These are phyloP conservation scores for Serpula lacrymans DNA, from an alignment of 768 basidiomycete species.

Conservation along the genomic window DNA sequence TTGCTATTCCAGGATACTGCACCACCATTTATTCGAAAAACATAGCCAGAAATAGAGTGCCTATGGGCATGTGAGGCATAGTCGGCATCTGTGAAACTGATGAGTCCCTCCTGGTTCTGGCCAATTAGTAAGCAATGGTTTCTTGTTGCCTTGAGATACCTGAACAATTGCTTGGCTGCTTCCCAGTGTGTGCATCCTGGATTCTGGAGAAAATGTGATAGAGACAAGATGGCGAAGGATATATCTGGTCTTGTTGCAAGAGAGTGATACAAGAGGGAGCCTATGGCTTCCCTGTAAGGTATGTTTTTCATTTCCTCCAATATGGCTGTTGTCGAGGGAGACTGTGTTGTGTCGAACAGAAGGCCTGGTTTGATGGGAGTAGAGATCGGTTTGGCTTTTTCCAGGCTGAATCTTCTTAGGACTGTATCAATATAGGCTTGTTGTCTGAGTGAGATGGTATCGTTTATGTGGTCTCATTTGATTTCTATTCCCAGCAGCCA, in stretches of 20 bases:
- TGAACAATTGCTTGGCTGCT: constrained; percentile 11
- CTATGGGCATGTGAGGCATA: constrained; percentile 11
- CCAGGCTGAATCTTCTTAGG: constrained; percentile 12
- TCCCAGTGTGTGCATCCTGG: constrained; percentile 5
- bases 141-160: constrained; percentile 10
- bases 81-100: constrained; percentile 12
- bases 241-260: constrained; percentile 29
- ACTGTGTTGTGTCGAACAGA: too few species aligned
- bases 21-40: constrained; percentile 23
- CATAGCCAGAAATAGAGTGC: constrained; percentile 19
- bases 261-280: constrained; percentile 25
- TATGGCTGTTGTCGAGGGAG: too few species aligned
- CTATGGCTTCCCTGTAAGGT: too few species aligned
- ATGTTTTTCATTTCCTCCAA: too few species aligned
- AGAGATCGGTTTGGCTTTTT: constrained; percentile 6
- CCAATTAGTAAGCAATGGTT: too few species aligned
- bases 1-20: constrained; percentile 32
- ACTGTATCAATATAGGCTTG: constrained; percentile 6
- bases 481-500: constrained; percentile 31
- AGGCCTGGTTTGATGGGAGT: constrained; percentile 8
- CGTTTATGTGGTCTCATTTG: constrained; percentile 14
- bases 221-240: constrained; percentile 20
- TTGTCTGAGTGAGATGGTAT: constrained; percentile 26
- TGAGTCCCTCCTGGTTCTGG: too few species aligned
- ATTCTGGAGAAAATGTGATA: constrained; percentile 17